Base-by-base conservation (phyloP, 2,329 filamentous ascomycete species). In the Hymenotorrendiella dingleyae region DNA sequence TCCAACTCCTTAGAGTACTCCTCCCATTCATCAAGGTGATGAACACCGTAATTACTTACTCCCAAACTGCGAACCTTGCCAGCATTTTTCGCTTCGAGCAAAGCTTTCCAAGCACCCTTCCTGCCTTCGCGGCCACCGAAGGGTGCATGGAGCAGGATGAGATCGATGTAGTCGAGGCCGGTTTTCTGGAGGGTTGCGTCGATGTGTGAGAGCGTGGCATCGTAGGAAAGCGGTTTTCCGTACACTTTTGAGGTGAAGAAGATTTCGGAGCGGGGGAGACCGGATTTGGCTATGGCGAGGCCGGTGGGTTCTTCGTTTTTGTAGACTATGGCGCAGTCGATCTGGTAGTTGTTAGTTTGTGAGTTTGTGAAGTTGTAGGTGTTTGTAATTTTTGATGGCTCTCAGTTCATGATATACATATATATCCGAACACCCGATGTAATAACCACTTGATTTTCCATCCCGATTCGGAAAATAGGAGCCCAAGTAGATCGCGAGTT, bases 181-280 rank as follows among this genome's bases (percentile, higher is more conserved):
- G 50, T 53, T 46, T 78, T 71, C 40, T 70, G 64, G 17, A 90
- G 66, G 12, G 80, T 84, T 40, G 72, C 67, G 50, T 82, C 66
- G 50, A 94, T 72, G 50, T 80, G 74, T 12, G 70, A 69, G 61
- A 79, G 80, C 17, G 84, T 74, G 44, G 69, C 73, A 11, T 81
- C 73, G 56, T 91, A 93, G 48, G 71, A 72, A 57, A 78, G 69
- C 2, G 58, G 37, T 10, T 58, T 63, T 2, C 69, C 65, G 4
- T 73, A 73, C 6, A 82, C 69, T 57, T 82, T 82, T 47, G 71
- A 77, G 6, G 78, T 82, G 60, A 78, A 81, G 65, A 80, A 82
- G 42, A 81, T 65, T 26, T 76, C 62, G 19, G 69, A 67, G 6
- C 79, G 71, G 10, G 72, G 68, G 36, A 81, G 55, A 2, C 66